A percentile compares a stretch with the other conserved stretches of the same genome.
phyloP scores from a whole-genome alignment of 2,329 filamentous ascomycete species.

The Colletotrichum orbiculare region DNA sequence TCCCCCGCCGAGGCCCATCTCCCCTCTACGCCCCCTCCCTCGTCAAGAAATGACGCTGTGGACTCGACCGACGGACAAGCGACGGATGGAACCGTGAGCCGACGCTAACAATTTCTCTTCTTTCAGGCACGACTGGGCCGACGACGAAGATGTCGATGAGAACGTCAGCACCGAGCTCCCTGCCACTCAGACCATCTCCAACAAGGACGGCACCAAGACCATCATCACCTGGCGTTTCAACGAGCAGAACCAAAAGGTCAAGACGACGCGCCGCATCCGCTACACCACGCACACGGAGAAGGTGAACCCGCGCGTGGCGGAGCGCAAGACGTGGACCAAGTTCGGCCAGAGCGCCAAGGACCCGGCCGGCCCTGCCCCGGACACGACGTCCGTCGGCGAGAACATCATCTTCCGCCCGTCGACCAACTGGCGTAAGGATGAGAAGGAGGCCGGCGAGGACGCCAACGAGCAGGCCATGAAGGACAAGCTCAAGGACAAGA shows the following conservation, averaged over 20 bases:
- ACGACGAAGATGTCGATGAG: slow-evolving; percentile 91
- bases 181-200: slow-evolving; percentile 86
- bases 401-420: slow-evolving; percentile 97
- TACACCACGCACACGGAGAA: slow-evolving; percentile 91
- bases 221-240: slow-evolving; percentile 90
- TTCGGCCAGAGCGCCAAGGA: slow-evolving; percentile 93
- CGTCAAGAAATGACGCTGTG: slow-evolving; percentile 4
- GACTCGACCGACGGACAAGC: neutral
- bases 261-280: slow-evolving; percentile 95
- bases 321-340: slow-evolving; percentile 92
- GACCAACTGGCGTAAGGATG: slow-evolving; percentile 92
- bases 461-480: slow-evolving; percentile 80
- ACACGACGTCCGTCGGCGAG: slow-evolving; percentile 94
- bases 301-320: slow-evolving; percentile 96
- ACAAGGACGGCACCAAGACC: slow-evolving; percentile 99
- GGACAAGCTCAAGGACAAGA: slow-evolving; percentile 95
- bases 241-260: slow-evolving; percentile 94
- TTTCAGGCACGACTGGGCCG: slow-evolving; percentile 84
- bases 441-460: slow-evolving; percentile 82
- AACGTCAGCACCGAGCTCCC: slow-evolving; percentile 75
- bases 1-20: slow-evolving; percentile 2
- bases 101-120: neutral
- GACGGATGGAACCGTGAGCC: neutral
- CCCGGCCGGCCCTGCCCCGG: slow-evolving; percentile 80
- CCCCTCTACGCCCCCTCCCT: neutral